phyloP scores from a whole-genome alignment of 1,139 yeast genomes.

The Yamadazyma songkhlaensis region DNA sequence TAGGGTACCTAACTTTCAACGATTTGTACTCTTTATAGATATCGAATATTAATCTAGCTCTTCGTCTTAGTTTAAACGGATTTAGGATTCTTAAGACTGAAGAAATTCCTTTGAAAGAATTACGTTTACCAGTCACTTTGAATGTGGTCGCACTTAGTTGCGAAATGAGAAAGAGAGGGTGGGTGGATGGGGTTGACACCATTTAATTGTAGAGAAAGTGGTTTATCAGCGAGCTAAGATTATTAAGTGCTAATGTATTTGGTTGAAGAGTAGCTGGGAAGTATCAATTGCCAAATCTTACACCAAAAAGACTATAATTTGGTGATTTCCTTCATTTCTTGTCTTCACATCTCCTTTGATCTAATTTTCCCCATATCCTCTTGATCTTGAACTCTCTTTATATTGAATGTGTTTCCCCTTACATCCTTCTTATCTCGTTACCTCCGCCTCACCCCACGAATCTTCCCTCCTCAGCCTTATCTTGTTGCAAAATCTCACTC shows the following conservation, averaged over 20 bases:
- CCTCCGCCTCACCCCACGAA: too few species aligned
- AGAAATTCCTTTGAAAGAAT: slow-evolving; percentile 3
- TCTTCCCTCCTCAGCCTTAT: too few species aligned
- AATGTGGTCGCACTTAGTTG: slow-evolving; percentile 1
- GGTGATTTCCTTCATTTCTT: neutral
- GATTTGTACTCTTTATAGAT: slow-evolving; percentile 25
- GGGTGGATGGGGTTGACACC: neutral
- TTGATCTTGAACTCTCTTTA: neutral
- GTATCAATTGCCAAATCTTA: too few species aligned
- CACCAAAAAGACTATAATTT: too few species aligned
- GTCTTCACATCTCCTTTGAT: too few species aligned
- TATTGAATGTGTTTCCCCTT: too few species aligned
- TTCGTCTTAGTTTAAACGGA: slow-evolving; percentile 11
- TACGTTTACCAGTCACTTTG: slow-evolving; percentile 6
- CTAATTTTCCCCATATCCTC: too few species aligned
- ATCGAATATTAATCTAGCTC: slow-evolving; percentile 14
- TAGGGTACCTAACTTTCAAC: slow-evolving; percentile 17
- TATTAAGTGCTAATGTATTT: too few species aligned
- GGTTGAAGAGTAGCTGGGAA: too few species aligned
- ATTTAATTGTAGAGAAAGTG: neutral
- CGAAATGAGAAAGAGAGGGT: neutral
- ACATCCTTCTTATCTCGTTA: too few species aligned
- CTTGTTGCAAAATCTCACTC: slow-evolving; percentile 11
- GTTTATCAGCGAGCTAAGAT: too few species aligned
- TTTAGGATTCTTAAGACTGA: slow-evolving; percentile 7